These are phyloP conservation scores for Paraphoma sp. DNA, from an alignment of 2,329 filamentous ascomycete genomes.

Conservation along the genomic window DNA sequence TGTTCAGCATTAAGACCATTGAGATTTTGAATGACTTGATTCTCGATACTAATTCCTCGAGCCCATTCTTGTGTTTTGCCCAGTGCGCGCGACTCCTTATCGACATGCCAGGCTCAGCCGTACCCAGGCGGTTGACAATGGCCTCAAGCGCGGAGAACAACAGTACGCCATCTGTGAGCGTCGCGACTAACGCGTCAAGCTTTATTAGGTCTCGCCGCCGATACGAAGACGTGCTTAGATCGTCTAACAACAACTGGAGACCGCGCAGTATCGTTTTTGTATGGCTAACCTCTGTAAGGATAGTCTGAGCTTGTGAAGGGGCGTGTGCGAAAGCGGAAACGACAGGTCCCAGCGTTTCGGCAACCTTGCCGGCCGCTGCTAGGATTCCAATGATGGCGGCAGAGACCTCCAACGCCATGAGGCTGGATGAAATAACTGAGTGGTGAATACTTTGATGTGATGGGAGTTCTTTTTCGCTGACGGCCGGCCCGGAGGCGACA, in stretches of 20 bases:
- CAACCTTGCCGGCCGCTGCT: conserved; percentile 11
- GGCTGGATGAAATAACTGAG: no score
- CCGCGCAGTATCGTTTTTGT: conserved; percentile 1
- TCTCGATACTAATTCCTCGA: neutral
- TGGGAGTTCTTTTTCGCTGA: no score
- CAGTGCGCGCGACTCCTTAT: conserved; percentile 1
- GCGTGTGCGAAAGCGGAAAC: conserved; percentile 6
- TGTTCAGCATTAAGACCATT: conserved; percentile 8
- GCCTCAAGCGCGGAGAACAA: conserved; percentile 18
- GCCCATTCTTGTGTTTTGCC: conserved; percentile 4
- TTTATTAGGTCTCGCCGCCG: conserved; percentile 6
- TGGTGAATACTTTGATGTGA: no score
- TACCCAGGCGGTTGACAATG: conserved; percentile 14
- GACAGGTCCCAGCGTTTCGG: conserved; percentile 8
- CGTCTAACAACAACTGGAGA: conserved; percentile 3
- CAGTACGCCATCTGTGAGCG: conserved; percentile 11
- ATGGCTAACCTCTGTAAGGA: conserved; percentile 6
- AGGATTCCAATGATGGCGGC: conserved; percentile 16
- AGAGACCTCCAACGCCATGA: conserved; percentile 7
- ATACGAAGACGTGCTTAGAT: neutral
- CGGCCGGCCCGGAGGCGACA: no score
- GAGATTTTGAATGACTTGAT: conserved; percentile 5
- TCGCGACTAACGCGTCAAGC: conserved; percentile 7
- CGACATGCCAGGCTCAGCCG: neutral
- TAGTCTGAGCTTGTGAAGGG: conserved; percentile 1